Evolutionary conservation across 257 asterid species (phyloP), one percentile per base, ranked within the genome.

Genomic region (Solanum bukasovii): DNA sequence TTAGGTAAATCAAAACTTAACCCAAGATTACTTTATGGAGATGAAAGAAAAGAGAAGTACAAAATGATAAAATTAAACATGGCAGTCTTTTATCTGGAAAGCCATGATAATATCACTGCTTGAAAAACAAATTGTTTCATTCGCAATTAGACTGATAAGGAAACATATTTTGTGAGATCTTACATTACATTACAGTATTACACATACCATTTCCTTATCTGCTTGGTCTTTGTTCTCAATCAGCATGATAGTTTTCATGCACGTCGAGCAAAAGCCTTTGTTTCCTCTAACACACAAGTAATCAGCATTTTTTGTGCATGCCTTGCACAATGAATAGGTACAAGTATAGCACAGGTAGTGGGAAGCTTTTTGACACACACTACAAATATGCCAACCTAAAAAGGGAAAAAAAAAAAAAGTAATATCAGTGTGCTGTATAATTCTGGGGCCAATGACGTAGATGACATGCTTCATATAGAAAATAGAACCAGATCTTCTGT

Each of bases 381-480:
- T 97, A 88, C 99, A 97, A 88, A 97, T 97, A 92, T 97, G 99
- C 99, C 99, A 97, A 88, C 99, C 99, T 97, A 98, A 33, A 31
- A 71, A 31, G 21, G 70, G 31, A 1, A 13, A 88, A 92, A 93
- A 92, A 92, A 82, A 83, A 86, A 86, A 67, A 71, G 81, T 85
- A 87, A 83, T 82, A 84, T 38, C 91, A 91, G 87, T 20, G 29
- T 5, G 68, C 3, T 82, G 85, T 49, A 81, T 29, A 31, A 81
- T 29, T 29, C 68, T 29, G 70, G 2, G 85, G 42, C 70, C 29
- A 82, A 46, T 49, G 44, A 29, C 4, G 67, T 8, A 44, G 44
- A 82, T 27, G 27, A 29, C 70, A 82, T 29, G 85, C 70, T 82
- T 82, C 85, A 82, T 49, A 34, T 82, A 82, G 42, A 29, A 82